Conservation (phyloP, 352 stramenopile genomes). For the Thraustochytrium striatum region DNA sequence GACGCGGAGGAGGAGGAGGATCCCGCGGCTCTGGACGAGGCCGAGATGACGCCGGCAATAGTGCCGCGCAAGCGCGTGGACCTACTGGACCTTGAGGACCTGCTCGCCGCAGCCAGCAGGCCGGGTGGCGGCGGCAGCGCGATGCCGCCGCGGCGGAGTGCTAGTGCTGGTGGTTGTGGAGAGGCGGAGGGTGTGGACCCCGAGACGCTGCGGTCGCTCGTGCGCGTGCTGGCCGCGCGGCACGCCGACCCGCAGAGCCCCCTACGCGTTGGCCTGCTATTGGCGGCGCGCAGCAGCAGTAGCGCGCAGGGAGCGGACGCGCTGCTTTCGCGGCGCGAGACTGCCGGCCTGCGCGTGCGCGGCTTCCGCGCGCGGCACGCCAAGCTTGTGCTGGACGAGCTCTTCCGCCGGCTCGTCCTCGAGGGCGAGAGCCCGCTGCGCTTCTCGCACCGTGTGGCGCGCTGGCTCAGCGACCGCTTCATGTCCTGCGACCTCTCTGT, state of each 20-base stretch:
- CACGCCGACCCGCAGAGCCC: neutral
- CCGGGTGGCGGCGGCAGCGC: too few species aligned
- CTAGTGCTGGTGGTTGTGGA: too few species aligned
- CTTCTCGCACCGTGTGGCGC: neutral
- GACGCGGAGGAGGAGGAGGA: too few species aligned
- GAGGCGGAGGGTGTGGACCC: neutral
- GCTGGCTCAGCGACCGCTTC: neutral
- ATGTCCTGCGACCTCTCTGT: constrained; percentile 9
- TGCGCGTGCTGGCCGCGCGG: neutral
- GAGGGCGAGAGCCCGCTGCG: neutral
- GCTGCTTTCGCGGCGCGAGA: constrained; percentile 6
- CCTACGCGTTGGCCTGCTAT: constrained; percentile 12
- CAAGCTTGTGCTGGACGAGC: neutral
- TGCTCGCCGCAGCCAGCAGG: too few species aligned
- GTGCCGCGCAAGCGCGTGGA: too few species aligned
- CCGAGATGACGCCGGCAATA: too few species aligned
- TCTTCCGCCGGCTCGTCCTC: constrained; percentile 14
- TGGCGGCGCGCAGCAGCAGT: constrained; percentile 1
- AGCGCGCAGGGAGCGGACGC: neutral
- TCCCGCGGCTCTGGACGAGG: too few species aligned
- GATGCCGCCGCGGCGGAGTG: too few species aligned
- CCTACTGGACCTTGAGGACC: too few species aligned
- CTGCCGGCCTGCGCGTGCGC: neutral
- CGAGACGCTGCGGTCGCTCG: neutral
- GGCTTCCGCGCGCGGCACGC: neutral